These are phyloP conservation scores for Cercospora sp. DNA, from an alignment of 2,329 filamentous ascomycete species.

Conservation along the genomic window DNA sequence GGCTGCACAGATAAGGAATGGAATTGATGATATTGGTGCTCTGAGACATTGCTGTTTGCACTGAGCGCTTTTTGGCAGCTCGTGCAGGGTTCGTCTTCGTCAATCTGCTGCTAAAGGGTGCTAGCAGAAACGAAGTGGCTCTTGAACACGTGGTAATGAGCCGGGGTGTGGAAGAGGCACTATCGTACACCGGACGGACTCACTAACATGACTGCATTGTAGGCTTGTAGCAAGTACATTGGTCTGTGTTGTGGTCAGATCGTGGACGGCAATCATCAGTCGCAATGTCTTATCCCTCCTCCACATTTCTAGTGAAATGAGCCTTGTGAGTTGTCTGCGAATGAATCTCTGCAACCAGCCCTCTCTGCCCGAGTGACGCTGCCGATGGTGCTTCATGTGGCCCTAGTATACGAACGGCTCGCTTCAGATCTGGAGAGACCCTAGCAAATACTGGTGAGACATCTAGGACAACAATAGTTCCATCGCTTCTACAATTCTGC, in stretches of 20 bases:
- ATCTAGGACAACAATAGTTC: background rate
- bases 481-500: background rate
- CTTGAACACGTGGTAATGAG: slow-evolving; percentile 2
- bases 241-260: background rate
- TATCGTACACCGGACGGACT: background rate
- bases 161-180: background rate
- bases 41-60: background rate
- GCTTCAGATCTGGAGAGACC: background rate
- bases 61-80: background rate
- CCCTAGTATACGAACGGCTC: background rate
- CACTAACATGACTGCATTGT: background rate
- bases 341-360: background rate
- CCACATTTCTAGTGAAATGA: background rate
- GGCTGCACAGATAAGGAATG: background rate
- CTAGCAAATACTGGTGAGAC: background rate
- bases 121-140: slow-evolving; percentile 1
- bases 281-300: background rate
- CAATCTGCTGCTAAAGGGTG: background rate
- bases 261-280: background rate
- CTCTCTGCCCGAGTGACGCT: background rate
- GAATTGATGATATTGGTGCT: background rate
- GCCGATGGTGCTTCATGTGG: background rate
- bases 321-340: background rate
- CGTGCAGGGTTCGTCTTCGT: background rate
- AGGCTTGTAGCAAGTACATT: background rate